Evolutionary conservation across 164 flowering plant genomes (phyloP).

Genomic region (Nymphaea colorata): DNA sequence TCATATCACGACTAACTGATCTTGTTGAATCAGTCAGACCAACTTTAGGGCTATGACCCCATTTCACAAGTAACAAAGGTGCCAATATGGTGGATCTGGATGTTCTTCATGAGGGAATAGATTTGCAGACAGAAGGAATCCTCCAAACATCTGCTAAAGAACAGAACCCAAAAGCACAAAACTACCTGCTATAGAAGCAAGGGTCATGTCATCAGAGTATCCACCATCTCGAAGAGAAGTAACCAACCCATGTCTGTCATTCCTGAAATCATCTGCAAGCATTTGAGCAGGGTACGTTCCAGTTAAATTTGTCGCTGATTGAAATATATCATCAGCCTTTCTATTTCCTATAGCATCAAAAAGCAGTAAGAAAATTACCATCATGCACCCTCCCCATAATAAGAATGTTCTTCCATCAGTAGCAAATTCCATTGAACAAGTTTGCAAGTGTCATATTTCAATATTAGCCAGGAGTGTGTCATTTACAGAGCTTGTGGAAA

Average conservation of each 20-base stretch:
- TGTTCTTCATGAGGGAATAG: too few species aligned
- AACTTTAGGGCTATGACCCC: too few species aligned
- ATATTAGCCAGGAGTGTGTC: background rate
- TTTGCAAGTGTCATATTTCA: slow-evolving; percentile 26
- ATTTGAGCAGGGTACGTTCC: slow-evolving; percentile 36
- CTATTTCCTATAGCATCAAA: background rate
- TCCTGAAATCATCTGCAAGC: slow-evolving; percentile 97
- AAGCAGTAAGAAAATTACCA: slow-evolving; percentile 39
- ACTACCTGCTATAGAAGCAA: slow-evolving; percentile 88
- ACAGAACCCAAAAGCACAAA: background rate
- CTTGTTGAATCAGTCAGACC: too few species aligned
- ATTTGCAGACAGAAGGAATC: too few species aligned
- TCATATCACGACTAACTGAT: too few species aligned
- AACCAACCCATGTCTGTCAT: slow-evolving; percentile 61
- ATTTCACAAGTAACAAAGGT: too few species aligned
- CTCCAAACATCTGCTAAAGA: too few species aligned
- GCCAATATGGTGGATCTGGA: too few species aligned
- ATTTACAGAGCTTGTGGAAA: background rate
- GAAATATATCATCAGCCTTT: background rate
- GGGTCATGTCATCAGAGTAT: slow-evolving; percentile 99
- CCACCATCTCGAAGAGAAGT: slow-evolving; percentile 85
- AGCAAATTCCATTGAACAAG: slow-evolving; percentile 99
- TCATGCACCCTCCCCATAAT: slow-evolving; percentile 99
- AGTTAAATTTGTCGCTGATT: too few species aligned
- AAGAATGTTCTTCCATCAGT: slow-evolving; percentile 97